A percentile compares a stretch with the other conserved stretches of the same genome.
Evolutionary conservation across 192 early-diverging fungal genomes (phyloP).

Genomic region (Rhizophlyctis rosea): DNA sequence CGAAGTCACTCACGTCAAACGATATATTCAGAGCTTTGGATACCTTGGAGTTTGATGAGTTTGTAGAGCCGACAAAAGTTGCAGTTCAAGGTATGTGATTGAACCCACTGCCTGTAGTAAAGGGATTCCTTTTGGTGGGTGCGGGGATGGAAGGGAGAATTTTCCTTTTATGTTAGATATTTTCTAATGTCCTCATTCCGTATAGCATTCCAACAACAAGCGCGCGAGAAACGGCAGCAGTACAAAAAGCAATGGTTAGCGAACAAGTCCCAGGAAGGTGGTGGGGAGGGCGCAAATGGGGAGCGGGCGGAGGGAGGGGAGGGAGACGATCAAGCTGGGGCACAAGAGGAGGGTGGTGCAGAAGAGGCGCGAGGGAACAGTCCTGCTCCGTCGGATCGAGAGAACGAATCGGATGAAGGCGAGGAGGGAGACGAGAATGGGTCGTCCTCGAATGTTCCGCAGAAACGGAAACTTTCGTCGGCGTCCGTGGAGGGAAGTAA

Average conservation of each 20-base stretch:
- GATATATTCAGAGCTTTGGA: constrained; percentile 35
- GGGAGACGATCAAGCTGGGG: background rate
- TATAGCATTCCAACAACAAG: constrained; percentile 22
- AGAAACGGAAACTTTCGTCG: background rate
- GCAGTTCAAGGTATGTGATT: constrained; percentile 32
- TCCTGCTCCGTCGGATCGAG: background rate
- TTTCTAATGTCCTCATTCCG: background rate
- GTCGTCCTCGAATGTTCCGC: background rate
- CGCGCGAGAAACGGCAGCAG: constrained; percentile 32
- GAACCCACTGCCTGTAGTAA: too few relatives aligned
- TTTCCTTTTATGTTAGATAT: constrained; percentile 10
- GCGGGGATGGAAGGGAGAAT: too few relatives aligned
- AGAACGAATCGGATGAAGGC: background rate
- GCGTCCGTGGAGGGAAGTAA: too few relatives aligned
- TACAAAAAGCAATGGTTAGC: constrained; percentile 31
- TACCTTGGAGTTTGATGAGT: constrained; percentile 37
- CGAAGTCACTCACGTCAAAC: constrained; percentile 28
- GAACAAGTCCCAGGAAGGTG: constrained; percentile 1
- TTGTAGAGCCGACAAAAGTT: constrained; percentile 21
- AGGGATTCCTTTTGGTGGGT: too few relatives aligned
- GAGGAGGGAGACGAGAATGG: background rate
- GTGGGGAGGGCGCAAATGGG: background rate
- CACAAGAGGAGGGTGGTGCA: background rate
- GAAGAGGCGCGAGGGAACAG: background rate
- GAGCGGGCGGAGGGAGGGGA: background rate